These are phyloP conservation scores for Heteromeles arbutifolia DNA, from an alignment of 306 rosid genomes.

Conservation along the genomic window DNA sequence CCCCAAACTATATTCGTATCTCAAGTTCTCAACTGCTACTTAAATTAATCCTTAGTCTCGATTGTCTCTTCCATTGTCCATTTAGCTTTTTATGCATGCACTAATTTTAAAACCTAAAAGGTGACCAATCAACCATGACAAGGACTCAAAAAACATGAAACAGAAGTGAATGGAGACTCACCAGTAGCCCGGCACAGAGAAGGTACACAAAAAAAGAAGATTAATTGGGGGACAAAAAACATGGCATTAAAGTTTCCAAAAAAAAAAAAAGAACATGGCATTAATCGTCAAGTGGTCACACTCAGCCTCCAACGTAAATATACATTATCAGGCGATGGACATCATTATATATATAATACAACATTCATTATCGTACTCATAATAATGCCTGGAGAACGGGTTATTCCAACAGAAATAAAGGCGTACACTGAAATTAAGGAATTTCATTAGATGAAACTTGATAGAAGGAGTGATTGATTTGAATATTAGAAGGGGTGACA, in stretches of 20 bases:
- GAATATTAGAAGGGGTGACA: no score
- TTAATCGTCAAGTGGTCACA: not conserved
- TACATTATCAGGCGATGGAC: not conserved
- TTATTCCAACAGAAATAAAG: no score
- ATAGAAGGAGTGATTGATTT: no score
- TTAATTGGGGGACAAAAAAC: not conserved
- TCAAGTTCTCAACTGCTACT: slow-evolving; percentile 3
- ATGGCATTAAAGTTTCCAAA: not conserved
- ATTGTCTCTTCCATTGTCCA: slow-evolving; percentile 8
- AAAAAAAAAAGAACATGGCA: not conserved
- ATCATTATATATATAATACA: not conserved
- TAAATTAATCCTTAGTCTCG: not conserved
- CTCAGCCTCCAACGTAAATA: not conserved
- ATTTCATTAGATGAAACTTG: no score
- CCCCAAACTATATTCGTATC: not conserved
- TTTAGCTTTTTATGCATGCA: not conserved
- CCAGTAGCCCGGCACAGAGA: not conserved
- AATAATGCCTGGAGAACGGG: not conserved
- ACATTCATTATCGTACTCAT: not conserved
- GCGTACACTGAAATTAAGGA: no score
- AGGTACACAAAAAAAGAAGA: not conserved
- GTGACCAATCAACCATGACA: not conserved
- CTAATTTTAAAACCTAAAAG: not conserved
- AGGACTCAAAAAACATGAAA: not conserved
- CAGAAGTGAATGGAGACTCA: not conserved